Conservation (phyloP, 331 rosid species). For the Erythrophleum ivorense region DNA sequence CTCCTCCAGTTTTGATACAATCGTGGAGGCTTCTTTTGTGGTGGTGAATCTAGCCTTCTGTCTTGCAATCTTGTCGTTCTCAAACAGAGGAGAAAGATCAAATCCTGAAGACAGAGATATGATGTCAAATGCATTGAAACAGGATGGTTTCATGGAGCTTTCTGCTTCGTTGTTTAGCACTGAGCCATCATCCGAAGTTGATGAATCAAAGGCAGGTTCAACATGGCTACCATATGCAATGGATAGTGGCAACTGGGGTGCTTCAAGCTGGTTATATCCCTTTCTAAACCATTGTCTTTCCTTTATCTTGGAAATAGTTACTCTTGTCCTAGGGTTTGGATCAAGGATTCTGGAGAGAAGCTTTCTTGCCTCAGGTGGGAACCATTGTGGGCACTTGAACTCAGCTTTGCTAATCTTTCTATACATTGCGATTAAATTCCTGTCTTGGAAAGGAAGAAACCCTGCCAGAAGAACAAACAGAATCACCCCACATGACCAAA, state of each 20-base stretch:
- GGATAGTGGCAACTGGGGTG: conserved; percentile 2
- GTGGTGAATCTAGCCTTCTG: conserved; percentile 46
- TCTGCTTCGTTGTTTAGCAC: not conserved
- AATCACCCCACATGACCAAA: conserved; percentile 86
- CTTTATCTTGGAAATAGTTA: conserved; percentile 47
- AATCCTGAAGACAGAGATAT: conserved; percentile 69
- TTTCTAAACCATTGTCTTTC: conserved; percentile 66
- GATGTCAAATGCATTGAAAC: conserved; percentile 65
- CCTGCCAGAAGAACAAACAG: conserved; percentile 76
- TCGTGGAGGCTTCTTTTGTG: conserved; percentile 44
- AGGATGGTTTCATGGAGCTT: conserved; percentile 37
- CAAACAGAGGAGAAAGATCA: conserved; percentile 65
- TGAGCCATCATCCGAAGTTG: conserved; percentile 21
- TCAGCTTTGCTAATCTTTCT: conserved; percentile 62
- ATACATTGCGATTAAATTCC: conserved; percentile 62
- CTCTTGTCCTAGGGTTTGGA: conserved; percentile 61
- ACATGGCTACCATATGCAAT: conserved; percentile 18
- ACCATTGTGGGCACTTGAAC: conserved; percentile 66
- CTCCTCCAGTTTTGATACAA: conserved; percentile 61
- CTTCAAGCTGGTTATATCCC: conserved; percentile 47
- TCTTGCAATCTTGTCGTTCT: conserved; percentile 40
- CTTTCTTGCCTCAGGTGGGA: conserved; percentile 54
- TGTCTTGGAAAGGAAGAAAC: conserved; percentile 68
- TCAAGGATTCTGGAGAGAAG: conserved; percentile 64
- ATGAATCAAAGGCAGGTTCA: conserved; percentile 38